Percentiles rank a stretch among this genome's conserved stretches.
phyloP scores from a whole-genome alignment of 805 yeast genomes.

The Candida lessepsii region DNA sequence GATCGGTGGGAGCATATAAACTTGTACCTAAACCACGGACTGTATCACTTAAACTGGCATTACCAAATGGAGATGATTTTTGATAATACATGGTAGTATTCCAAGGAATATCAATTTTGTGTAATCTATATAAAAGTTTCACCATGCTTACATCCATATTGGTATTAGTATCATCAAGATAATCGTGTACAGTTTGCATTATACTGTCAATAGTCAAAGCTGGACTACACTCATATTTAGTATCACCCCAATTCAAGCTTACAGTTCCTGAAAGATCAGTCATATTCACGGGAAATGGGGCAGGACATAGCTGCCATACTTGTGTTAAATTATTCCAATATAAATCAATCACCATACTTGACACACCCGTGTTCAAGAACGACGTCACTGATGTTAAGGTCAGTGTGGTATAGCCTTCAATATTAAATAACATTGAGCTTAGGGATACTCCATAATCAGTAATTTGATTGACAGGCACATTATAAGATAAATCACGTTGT shows the following conservation, averaged over 20 bases:
- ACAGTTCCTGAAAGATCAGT: conserved; percentile 10
- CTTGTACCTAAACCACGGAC: conserved; percentile 18
- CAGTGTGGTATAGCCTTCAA: conserved; percentile 25
- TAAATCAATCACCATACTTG: conserved; percentile 49
- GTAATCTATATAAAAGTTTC: conserved; percentile 22
- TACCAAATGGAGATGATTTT: conserved; percentile 21
- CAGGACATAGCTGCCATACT: conserved; percentile 58
- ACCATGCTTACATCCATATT: conserved; percentile 32
- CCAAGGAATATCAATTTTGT: conserved; percentile 10
- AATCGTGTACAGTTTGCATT: conserved; percentile 20
- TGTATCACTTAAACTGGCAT: conserved; percentile 28
- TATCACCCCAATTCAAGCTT: conserved; percentile 27
- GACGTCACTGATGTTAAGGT: conserved; percentile 18
- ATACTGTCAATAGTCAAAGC: conserved; percentile 24
- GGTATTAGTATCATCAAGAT: conserved; percentile 27
- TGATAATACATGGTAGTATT: conserved; percentile 11
- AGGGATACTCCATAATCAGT: conserved; percentile 33
- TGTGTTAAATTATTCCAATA: conserved; percentile 50
- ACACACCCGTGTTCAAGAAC: conserved; percentile 45
- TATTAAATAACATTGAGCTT: conserved; percentile 26
- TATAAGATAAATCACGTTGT: conserved; percentile 34
- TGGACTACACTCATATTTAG: conserved; percentile 28
- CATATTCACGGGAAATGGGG: conserved; percentile 32
- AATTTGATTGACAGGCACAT: conserved; percentile 34
- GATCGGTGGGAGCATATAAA: conserved; percentile 29